Percentiles rank a stretch among this genome's conserved stretches.
These are phyloP conservation scores for Stagonosporopsis vannaccii DNA, from an alignment of 2,329 filamentous ascomycete genomes.

Conservation along the genomic window DNA sequence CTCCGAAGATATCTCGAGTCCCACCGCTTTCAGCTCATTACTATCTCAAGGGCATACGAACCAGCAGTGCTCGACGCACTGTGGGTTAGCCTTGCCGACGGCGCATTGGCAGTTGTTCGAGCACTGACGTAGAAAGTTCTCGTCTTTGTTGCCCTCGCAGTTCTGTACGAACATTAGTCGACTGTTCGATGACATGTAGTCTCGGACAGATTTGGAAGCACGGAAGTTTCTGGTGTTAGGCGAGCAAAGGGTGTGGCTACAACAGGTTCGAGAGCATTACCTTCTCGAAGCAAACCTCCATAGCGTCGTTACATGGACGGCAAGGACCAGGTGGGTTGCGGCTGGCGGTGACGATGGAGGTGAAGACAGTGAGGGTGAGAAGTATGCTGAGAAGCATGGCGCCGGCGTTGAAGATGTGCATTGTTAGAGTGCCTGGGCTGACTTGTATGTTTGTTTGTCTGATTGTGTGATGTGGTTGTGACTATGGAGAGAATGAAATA, in stretches of 20 bases:
- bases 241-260: neutral
- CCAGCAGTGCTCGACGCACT: neutral
- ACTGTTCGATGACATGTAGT: neutral
- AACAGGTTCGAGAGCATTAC: neutral
- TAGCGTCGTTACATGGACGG: neutral
- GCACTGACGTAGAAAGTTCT: neutral
- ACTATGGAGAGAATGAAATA: neutral
- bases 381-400: neutral
- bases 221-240: neutral
- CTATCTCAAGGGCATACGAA: neutral
- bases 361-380: neutral
- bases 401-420: neutral
- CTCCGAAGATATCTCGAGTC: too few species aligned
- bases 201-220: neutral
- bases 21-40: neutral
- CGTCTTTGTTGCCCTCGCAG: neutral
- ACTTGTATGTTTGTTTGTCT: neutral
- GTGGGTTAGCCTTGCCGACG: neutral
- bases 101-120: neutral
- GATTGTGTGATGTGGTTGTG: neutral
- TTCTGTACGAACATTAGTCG: neutral
- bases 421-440: neutral
- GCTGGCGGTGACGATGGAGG: neutral
- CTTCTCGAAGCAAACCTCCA: neutral
- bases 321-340: neutral